Evolutionary conservation across 2,329 filamentous ascomycete genomes (phyloP).

Genomic region (Hymenoscyphus repandus): DNA sequence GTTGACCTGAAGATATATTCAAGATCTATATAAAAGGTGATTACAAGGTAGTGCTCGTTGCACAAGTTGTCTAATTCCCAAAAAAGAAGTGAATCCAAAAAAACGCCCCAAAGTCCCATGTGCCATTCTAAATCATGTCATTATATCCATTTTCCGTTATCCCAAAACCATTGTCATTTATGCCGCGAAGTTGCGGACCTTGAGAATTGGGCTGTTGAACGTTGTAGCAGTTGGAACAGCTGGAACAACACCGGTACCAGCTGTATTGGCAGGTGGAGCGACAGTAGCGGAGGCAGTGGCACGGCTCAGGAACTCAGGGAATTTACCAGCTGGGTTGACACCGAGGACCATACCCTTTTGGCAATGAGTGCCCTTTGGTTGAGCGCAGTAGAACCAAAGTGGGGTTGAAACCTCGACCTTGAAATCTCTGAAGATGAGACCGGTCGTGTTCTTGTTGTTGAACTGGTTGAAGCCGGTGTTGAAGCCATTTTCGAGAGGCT

Average conservation of each 20-base stretch:
- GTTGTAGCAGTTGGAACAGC: neutral
- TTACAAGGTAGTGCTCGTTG: no score
- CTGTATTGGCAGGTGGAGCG: neutral
- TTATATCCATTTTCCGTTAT: no score
- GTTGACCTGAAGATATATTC: no score
- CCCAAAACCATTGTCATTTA: neutral
- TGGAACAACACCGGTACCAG: neutral
- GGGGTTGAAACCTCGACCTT: conserved; percentile 19
- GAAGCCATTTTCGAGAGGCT: conserved; percentile 51
- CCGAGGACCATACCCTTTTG: conserved; percentile 28
- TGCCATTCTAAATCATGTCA: neutral
- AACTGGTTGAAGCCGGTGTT: conserved; percentile 61
- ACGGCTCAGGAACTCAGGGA: conserved; percentile 13
- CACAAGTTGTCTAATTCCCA: no score
- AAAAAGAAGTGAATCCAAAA: no score
- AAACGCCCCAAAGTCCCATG: neutral
- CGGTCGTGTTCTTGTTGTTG: conserved; percentile 54
- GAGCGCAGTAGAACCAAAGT: conserved; percentile 32
- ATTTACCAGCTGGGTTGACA: conserved; percentile 23
- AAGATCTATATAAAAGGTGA: no score
- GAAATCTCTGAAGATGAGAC: conserved; percentile 11
- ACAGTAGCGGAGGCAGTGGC: conserved; percentile 7
- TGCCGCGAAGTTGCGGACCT: neutral
- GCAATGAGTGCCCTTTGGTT: conserved; percentile 23
- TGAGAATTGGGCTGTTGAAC: neutral